Evolutionary conservation across 2,329 filamentous ascomycete genomes (phyloP).

Genomic region (Colletotrichum higginsianum): DNA sequence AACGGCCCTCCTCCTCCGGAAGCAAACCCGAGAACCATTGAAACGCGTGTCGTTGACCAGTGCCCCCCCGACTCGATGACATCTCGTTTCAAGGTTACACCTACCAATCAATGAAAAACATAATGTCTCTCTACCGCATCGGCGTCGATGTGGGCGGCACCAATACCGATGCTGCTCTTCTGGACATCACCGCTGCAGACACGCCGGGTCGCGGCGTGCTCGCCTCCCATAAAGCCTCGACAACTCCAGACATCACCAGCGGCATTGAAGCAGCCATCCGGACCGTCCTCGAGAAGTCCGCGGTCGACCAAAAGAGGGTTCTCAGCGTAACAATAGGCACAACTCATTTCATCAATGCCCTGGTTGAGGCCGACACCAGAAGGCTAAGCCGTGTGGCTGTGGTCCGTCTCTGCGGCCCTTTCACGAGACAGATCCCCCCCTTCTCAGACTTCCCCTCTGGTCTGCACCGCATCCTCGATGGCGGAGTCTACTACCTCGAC

Average conservation of each 20-base stretch:
- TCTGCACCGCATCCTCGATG: conserved; percentile 58
- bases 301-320: conserved; percentile 55
- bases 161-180: conserved; percentile 61
- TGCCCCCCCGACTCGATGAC: neutral
- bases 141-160: conserved; percentile 59
- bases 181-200: conserved; percentile 56
- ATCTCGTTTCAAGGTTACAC: neutral
- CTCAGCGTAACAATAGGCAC: conserved; percentile 66
- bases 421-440: conserved; percentile 60
- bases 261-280: conserved; percentile 64
- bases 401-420: conserved; percentile 61
- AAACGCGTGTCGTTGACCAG: neutral
- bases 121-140: conserved; percentile 60
- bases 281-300: conserved; percentile 57
- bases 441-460: conserved; percentile 62
- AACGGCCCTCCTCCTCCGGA: neutral
- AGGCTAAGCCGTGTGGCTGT: conserved; percentile 62
- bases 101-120: neutral
- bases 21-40: neutral
- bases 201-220: conserved; percentile 57
- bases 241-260: conserved; percentile 64
- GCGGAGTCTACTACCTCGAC: conserved; percentile 58
- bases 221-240: conserved; percentile 64
- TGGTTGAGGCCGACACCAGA: conserved; percentile 61
- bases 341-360: conserved; percentile 65